A percentile compares a stretch with the other conserved stretches of the same genome.
phyloP scores from a whole-genome alignment of 768 basidiomycete genomes.

The Mycena capillaripes region DNA sequence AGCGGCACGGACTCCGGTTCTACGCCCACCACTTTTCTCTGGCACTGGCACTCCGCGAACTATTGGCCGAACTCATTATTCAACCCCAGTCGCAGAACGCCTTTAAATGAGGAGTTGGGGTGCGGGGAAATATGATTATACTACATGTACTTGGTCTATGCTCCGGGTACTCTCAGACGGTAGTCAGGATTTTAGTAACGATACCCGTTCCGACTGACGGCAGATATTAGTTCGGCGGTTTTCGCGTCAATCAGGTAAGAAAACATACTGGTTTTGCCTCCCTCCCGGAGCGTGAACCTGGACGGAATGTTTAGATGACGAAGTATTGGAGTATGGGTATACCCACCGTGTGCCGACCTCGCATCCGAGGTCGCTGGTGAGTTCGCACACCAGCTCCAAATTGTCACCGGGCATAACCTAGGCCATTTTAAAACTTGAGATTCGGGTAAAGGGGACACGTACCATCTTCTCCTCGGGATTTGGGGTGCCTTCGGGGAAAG shows the following conservation, averaged over 20 bases:
- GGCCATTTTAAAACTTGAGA: background rate
- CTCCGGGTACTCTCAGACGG: slow-evolving; percentile 25
- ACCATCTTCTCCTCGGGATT: slow-evolving; percentile 93
- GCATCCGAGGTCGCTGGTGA: slow-evolving; percentile 89
- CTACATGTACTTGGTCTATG: slow-evolving; percentile 31
- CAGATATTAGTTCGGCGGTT: slow-evolving; percentile 18
- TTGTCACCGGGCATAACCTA: slow-evolving; percentile 99
- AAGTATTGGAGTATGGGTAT: slow-evolving; percentile 9
- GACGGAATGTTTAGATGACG: slow-evolving; percentile 21
- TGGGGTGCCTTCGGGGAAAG: slow-evolving; percentile 88
- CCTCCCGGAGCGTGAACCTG: slow-evolving; percentile 93
- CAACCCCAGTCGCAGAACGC: slow-evolving; percentile 22
- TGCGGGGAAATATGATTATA: slow-evolving; percentile 16
- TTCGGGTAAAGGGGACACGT: slow-evolving; percentile 24
- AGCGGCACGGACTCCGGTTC: background rate
- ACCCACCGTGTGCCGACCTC: slow-evolving; percentile 86
- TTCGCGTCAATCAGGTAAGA: background rate
- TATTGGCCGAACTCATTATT: slow-evolving; percentile 26
- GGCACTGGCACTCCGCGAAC: background rate
- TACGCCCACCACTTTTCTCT: background rate
- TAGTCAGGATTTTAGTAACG: slow-evolving; percentile 85
- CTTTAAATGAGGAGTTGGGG: slow-evolving; percentile 38
- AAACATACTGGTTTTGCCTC: slow-evolving; percentile 88
- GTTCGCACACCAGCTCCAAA: slow-evolving; percentile 89
- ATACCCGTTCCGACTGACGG: slow-evolving; percentile 91